Conservation (phyloP, 768 basidiomycete genomes). For the Trametes gibbosa region DNA sequence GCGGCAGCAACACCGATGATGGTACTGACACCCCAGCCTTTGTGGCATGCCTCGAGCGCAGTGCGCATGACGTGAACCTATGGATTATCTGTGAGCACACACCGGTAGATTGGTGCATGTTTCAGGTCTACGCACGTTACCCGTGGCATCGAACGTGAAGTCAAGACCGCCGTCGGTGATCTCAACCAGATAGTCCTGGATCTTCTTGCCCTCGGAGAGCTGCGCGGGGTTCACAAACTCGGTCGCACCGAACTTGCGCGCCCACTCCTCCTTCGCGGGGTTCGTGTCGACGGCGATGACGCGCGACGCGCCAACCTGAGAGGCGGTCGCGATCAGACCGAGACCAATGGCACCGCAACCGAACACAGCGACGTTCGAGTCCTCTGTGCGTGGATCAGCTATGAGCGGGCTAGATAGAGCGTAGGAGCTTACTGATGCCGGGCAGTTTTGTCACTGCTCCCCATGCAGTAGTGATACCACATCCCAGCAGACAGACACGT, state of each 20-base stretch:
- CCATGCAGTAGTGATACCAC: constrained; percentile 98
- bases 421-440: constrained; percentile 67
- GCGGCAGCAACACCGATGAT: constrained; percentile 97
- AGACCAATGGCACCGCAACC: constrained; percentile 97
- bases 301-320: constrained; percentile 75
- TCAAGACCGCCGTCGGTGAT: constrained; percentile 96
- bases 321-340: constrained; percentile 82
- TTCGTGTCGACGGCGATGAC: constrained; percentile 94
- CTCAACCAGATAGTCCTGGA: constrained; percentile 87
- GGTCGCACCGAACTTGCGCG: constrained; percentile 89
- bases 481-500: constrained; percentile 95
- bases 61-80: constrained; percentile 91
- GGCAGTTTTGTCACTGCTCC: constrained; percentile 91
- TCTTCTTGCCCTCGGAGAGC: constrained; percentile 75
- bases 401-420: background rate
- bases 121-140: constrained; percentile 53
- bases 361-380: constrained; percentile 89
- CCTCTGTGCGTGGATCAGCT: constrained; percentile 46
- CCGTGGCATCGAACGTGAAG: constrained; percentile 96
- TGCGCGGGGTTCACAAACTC: constrained; percentile 86
- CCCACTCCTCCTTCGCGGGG: constrained; percentile 82
- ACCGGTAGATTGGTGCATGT: background rate
- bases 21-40: constrained; percentile 97
- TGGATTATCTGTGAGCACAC: background rate
- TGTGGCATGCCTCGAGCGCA: constrained; percentile 98